Percentiles rank a stretch among this genome's conserved stretches.
Conservation (phyloP, 2,329 filamentous ascomycete species). For the Xylaria sp. region DNA sequence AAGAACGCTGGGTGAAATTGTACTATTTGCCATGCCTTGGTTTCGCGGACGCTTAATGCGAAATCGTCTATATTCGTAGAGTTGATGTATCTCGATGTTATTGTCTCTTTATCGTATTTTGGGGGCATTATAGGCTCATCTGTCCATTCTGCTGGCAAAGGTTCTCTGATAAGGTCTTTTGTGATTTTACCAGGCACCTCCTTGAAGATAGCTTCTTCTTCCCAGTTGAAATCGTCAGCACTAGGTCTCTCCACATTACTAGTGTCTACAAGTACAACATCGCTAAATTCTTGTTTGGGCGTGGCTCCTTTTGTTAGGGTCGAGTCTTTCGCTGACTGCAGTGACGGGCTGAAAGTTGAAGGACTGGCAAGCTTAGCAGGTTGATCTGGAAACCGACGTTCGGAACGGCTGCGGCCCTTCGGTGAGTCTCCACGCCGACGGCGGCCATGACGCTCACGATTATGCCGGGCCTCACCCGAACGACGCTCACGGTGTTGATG, state of each 20-base stretch:
- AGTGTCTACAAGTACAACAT: background rate
- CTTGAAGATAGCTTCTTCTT: slow-evolving; percentile 37
- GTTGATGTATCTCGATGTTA: slow-evolving; percentile 42
- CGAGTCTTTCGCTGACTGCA: background rate
- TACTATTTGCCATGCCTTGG: slow-evolving; percentile 40
- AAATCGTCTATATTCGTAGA: slow-evolving; percentile 42
- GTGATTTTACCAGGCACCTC: slow-evolving; percentile 33
- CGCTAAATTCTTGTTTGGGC: background rate
- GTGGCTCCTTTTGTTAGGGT: background rate
- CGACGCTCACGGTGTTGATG: slow-evolving; percentile 17
- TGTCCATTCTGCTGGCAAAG: slow-evolving; percentile 39
- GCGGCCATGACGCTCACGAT: slow-evolving; percentile 17
- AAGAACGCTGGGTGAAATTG: slow-evolving; percentile 40
- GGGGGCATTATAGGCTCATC: slow-evolving; percentile 42
- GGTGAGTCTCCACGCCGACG: slow-evolving; percentile 21
- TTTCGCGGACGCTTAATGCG: slow-evolving; percentile 39
- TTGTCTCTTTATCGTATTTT: slow-evolving; percentile 37
- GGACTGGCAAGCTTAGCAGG: slow-evolving; percentile 13
- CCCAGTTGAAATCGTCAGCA: slow-evolving; percentile 34
- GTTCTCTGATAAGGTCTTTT: slow-evolving; percentile 39
- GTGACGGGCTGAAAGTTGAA: slow-evolving; percentile 1
- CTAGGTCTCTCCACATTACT: slow-evolving; percentile 19
- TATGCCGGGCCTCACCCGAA: slow-evolving; percentile 11
- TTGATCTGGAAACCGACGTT: slow-evolving; percentile 21
- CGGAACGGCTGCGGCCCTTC: slow-evolving; percentile 18